Percentiles rank a stretch among this genome's conserved stretches.
phyloP scores from a whole-genome alignment of 345 rosid species.

The Gossypium mustelinum region DNA sequence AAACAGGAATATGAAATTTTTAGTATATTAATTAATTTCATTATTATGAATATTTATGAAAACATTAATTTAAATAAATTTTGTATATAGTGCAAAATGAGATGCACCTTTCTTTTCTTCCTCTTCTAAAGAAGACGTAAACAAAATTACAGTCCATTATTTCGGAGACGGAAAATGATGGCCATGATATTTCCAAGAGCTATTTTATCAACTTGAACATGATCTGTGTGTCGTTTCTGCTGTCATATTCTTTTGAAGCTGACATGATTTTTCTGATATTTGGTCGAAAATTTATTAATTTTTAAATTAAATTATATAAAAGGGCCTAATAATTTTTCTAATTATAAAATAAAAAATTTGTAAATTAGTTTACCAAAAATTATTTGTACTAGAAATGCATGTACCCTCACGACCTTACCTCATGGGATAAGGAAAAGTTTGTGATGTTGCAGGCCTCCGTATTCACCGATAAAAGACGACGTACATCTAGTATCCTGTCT shows the following conservation, averaged over 20 bases:
- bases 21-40: neutral
- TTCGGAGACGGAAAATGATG: neutral
- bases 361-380: neutral
- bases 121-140: neutral
- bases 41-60: neutral
- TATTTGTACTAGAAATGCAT: neutral
- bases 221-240: neutral
- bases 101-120: neutral
- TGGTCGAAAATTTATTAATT: neutral
- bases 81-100: neutral
- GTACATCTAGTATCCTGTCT: conserved; percentile 88
- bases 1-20: neutral
- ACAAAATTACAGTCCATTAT: neutral
- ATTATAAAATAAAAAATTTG: neutral
- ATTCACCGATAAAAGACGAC: conserved; percentile 73
- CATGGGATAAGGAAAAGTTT: conserved; percentile 71
- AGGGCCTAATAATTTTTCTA: neutral
- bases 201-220: neutral
- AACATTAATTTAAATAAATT: neutral
- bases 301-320: neutral
- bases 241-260: neutral
- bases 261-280: neutral
- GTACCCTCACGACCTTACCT: conserved; percentile 42
- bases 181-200: neutral
- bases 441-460: conserved; percentile 72